Base-by-base conservation (phyloP, 768 basidiomycete species). In the Pisolithus microcarpus region DNA sequence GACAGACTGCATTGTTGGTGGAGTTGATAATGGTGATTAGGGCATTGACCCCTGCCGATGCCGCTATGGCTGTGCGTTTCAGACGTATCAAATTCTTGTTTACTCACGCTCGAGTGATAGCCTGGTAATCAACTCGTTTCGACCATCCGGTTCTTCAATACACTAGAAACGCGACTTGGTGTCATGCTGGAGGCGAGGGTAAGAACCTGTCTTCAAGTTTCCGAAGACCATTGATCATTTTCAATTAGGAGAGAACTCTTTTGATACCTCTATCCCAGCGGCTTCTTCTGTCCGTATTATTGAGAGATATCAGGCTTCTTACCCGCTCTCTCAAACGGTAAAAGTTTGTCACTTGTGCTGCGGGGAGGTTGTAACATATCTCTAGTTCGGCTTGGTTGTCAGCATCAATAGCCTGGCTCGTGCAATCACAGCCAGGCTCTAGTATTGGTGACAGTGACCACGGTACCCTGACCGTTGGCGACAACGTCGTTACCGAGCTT, bases 251-350 rank as follows among this genome's bases (percentile, higher is more conserved):
- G 63, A 72, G 71, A 58, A 70, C 65, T 0, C 57, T 61, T 10
- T 58, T 73, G 16, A 61, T 85, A 5, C 77, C 85, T 1, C 68
- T 75, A 4, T 79, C 81, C 1, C 81, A 84, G 43, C 69, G 85
- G 30, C 67, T 81, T 45, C 67, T 89, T 21, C 74, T 85, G 48
- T 77, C 75, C 50, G 70, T 78, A 18, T 64, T 91, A 6, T 78
- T 89, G 46, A 72, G 78, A 2, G 82, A 87, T 59, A 76, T 86
- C 34, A 70, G 87, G 47, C 65, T 85, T 5, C 58, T 84, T 6
- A 82, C 80, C 1, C 73, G 78, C 45, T 85, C 85, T 0, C 61
- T 83, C 24, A 86, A 83, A 64, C 63, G 74, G 85, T 87, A 64
- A 39, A 80, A 62, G 24, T 16, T 21, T 23, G 9, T 11, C 40